Evolutionary conservation across 805 yeast genomes (phyloP), one percentile per base, ranked within the genome.

Genomic region (Pichia deserticola): DNA sequence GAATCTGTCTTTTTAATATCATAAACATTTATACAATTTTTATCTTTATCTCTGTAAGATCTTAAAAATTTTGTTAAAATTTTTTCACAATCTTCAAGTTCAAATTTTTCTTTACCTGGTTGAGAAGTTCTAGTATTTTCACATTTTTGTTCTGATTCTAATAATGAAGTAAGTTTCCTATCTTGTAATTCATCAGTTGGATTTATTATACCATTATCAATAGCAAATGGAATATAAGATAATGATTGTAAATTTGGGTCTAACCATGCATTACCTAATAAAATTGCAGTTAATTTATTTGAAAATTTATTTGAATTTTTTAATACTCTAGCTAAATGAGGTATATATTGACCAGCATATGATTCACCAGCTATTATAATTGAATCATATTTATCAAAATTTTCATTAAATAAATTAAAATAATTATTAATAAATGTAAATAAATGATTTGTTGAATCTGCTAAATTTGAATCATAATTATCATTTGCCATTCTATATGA

Each of bases 291-390:
- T 50, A 90, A 64, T 49, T 82, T 71, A 15, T 39, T 45, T 20
- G 68, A 55, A 44, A 61, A 41, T 37, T 60, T 51, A 10, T 59
- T 56, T 59, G 82, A 78, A 37, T 76, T 68, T 2, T 73, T 68
- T 5, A 92, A 72, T 1, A 78, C 80, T 37, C 77, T 70, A 0
- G 92, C 95, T 52, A 90, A 78, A 64, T 85, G 87, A 0, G 99
- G 98, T 48, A 93, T 86, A 63, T 89, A 93, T 64, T 93, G 97
- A 25, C 99, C 99, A 1, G 98, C 98, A 68, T 85, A 93, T 56
- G 96, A 86, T 70, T 93, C 99, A 33, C 99, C 99, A 0, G 96
- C 95, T 35, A 93, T 66, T 55, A 81, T 79, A 2, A 93, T 69
- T 32, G 87, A 85, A 13, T 52, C 35, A 44, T 49, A 52, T 52